Evolutionary conservation across 257 asterid species (phyloP), one percentile per base, ranked within the genome.

Genomic region (Nicotiana knightiana): DNA sequence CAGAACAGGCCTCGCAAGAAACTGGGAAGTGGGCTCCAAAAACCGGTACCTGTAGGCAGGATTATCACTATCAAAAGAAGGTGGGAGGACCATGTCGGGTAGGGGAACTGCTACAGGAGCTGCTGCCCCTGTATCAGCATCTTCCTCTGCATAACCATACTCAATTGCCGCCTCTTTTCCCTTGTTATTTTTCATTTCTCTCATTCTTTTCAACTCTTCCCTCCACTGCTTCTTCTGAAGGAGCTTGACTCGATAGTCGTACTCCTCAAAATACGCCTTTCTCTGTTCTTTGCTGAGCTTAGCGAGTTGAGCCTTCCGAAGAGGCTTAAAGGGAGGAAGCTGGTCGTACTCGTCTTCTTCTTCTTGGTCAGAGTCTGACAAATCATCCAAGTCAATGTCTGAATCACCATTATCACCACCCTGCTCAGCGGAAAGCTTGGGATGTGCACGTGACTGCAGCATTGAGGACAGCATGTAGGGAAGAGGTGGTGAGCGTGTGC

Each of bases 301-400:
- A 1, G 91, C 91, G 6, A 96, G 33, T 88, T 94, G 98, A 82
- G 91, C 88, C 83, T 88, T 92, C 88, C 85, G 89, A 39, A 93
- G 97, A 76, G 99, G 97, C 93, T 87, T 92, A 83, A 96, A 96
- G 11, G 97, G 95, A n/a, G 99, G 99, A 58, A 96, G 97, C 91
- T 94, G 97, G 67, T 96, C 98, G 18, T 96, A 96, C 91, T 96
- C 99, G 15, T 94, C 99, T 83, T 90, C 99, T 78, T 87, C 98
- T 76, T 92, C 97, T 53, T 88, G 87, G 39, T 94, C 99, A 28
- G 90, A 85, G 83, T 93, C 99, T 1, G 97, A 93, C 3, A 90
- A 85, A 59, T 96, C 98, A 63, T 93, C 98, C 90, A 96, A 85
- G 83, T 96, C 99, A 57, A 96, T 87, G 83, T 94, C 99, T 13